Conservation (phyloP, 495 filamentous ascomycete genomes). For the Aspergillus cristatus region DNA sequence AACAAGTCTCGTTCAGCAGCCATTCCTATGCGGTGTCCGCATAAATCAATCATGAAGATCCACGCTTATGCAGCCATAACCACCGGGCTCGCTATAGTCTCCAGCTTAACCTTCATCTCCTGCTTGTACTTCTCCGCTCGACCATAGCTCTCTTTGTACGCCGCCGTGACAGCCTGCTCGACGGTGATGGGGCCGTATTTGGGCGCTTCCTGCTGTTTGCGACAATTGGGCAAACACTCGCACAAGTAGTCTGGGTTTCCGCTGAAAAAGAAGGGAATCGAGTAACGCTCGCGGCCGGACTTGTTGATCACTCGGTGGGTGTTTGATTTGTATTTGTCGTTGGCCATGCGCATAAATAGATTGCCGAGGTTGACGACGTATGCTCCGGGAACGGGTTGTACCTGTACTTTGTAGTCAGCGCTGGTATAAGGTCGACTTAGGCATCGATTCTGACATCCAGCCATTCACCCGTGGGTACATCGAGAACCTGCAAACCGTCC, state of each 20-base stretch:
- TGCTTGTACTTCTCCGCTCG: slow-evolving; percentile 26
- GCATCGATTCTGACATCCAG: slow-evolving; percentile 30
- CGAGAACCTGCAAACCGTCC: slow-evolving; percentile 44
- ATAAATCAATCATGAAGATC: no score
- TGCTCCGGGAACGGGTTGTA: slow-evolving; percentile 37
- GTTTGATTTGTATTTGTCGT: slow-evolving; percentile 47
- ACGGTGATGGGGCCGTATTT: slow-evolving; percentile 43
- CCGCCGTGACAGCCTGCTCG: slow-evolving; percentile 22
- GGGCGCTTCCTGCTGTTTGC: slow-evolving; percentile 20
- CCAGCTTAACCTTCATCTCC: slow-evolving; percentile 9
- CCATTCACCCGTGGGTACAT: slow-evolving; percentile 30
- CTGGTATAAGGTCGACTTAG: slow-evolving; percentile 12
- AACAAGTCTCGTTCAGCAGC: no score
- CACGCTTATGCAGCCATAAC: no score
- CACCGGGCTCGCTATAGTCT: not conserved
- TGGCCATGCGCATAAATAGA: slow-evolving; percentile 52
- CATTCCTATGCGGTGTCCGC: no score
- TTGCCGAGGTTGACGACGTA: slow-evolving; percentile 50
- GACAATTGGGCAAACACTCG: slow-evolving; percentile 44
- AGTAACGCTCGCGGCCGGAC: slow-evolving; percentile 40
- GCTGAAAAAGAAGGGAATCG: slow-evolving; percentile 53
- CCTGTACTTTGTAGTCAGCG: no score
- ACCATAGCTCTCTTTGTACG: slow-evolving; percentile 28
- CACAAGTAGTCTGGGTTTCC: slow-evolving; percentile 46
- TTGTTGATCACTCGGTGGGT: slow-evolving; percentile 46